Conservation (phyloP, 495 filamentous ascomycete genomes). For the Ascodesmis nigricans region DNA sequence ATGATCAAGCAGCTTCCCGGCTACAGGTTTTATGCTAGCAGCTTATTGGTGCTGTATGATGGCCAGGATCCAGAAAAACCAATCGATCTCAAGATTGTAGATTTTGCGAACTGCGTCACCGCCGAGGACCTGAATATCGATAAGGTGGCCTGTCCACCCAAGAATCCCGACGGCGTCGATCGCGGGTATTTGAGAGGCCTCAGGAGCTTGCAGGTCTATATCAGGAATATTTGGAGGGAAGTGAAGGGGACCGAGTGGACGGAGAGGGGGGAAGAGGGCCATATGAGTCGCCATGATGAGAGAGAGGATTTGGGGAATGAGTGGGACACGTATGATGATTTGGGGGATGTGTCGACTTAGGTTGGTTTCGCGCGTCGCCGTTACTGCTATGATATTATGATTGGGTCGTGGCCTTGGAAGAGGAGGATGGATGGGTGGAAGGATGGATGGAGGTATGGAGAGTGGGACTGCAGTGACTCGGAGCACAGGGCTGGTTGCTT, state of each 20-base stretch:
- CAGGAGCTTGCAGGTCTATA: constrained; percentile 58
- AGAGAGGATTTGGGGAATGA: too few relatives aligned
- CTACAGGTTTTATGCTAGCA: constrained; percentile 90
- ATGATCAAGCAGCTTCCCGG: constrained; percentile 59
- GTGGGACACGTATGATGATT: too few relatives aligned
- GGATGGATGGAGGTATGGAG: too few relatives aligned
- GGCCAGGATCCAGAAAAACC: constrained; percentile 38
- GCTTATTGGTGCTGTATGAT: constrained; percentile 84
- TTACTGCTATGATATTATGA: too few relatives aligned
- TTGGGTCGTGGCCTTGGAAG: too few relatives aligned
- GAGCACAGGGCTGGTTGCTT: too few relatives aligned
- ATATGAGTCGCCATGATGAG: too few relatives aligned
- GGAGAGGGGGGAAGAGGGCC: constrained; percentile 25
- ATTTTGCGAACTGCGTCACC: constrained; percentile 94
- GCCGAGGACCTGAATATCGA: constrained; percentile 47
- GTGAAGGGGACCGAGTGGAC: constrained; percentile 34
- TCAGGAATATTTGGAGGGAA: constrained; percentile 70
- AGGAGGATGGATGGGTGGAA: too few relatives aligned
- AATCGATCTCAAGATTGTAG: constrained; percentile 88
- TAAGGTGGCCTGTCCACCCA: constrained; percentile 54
- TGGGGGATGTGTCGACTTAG: too few relatives aligned
- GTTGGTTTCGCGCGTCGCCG: too few relatives aligned
- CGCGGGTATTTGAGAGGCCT: constrained; percentile 75
- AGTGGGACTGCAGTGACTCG: too few relatives aligned
- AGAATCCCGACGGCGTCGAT: constrained; percentile 59